phyloP scores from a whole-genome alignment of 176 grass and related monocot species.

The Bonia amplexicaulis region DNA sequence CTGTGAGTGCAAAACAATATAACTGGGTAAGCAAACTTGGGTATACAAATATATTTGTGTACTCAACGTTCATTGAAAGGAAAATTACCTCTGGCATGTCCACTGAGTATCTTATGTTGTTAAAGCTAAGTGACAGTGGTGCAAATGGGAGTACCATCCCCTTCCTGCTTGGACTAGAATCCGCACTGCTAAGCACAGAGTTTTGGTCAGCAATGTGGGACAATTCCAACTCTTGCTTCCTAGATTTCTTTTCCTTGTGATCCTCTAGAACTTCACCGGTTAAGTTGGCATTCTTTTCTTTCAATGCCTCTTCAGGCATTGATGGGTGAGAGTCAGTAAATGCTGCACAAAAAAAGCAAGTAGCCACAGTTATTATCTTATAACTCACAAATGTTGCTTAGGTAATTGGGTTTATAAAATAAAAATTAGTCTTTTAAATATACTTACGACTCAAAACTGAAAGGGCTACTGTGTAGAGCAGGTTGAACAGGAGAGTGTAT shows the following conservation, averaged over 20 bases:
- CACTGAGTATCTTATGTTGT: slow-evolving; percentile 75
- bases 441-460: slow-evolving; percentile 73
- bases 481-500: slow-evolving; percentile 79
- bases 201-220: slow-evolving; percentile 25
- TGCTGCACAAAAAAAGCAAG: slow-evolving; percentile 41
- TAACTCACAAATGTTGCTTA: slow-evolving; percentile 14
- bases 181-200: slow-evolving; percentile 20
- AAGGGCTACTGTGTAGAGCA: slow-evolving; percentile 63
- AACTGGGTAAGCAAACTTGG: slow-evolving; percentile 11
- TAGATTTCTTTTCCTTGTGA: slow-evolving; percentile 44
- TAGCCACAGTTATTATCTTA: slow-evolving; percentile 17
- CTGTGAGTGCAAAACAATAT: slow-evolving; percentile 33
- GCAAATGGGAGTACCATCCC: slow-evolving; percentile 79
- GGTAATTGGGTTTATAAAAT: slow-evolving; percentile 23
- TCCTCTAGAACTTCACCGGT: slow-evolving; percentile 59
- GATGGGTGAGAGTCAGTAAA: slow-evolving; percentile 50
- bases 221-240: slow-evolving; percentile 45
- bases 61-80: slow-evolving; percentile 2
- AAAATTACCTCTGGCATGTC: slow-evolving; percentile 78
- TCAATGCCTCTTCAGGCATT: slow-evolving; percentile 68
- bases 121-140: slow-evolving; percentile 67
- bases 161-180: slow-evolving; percentile 43
- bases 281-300: slow-evolving; percentile 75
- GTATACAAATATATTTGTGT: neutral
- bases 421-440: slow-evolving; percentile 17